These are phyloP conservation scores for Alternaria solani DNA, from an alignment of 2,329 filamentous ascomycete genomes.

Conservation along the genomic window DNA sequence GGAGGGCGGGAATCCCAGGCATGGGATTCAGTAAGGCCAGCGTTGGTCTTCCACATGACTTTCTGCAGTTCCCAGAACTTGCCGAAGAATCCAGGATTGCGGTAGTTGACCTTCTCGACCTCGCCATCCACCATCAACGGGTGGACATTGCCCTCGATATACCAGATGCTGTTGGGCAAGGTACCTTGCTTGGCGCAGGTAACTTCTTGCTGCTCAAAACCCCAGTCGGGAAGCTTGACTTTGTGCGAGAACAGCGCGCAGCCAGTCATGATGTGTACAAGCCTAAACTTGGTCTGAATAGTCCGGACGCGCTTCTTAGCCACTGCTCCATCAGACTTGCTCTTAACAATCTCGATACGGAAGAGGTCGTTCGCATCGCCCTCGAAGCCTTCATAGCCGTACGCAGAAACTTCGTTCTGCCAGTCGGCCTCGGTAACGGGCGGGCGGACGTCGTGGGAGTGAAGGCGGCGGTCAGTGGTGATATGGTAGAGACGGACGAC, in stretches of 20 bases:
- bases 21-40: constrained; percentile 93
- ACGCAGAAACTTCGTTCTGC: constrained; percentile 96
- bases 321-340: constrained; percentile 77
- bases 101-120: constrained; percentile 91
- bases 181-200: constrained; percentile 92
- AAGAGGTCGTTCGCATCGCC: constrained; percentile 97
- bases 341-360: constrained; percentile 92
- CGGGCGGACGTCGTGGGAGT: constrained; percentile 89
- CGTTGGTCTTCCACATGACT: constrained; percentile 99
- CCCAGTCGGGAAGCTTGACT: constrained; percentile 98
- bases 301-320: constrained; percentile 89
- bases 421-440: constrained; percentile 63
- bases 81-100: constrained; percentile 90
- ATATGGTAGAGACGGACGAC: constrained; percentile 84
- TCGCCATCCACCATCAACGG: constrained; percentile 73
- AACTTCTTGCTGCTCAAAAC: constrained; percentile 98
- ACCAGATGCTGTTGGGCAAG: constrained; percentile 96
- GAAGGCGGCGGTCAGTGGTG: constrained; percentile 84
- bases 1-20: constrained; percentile 96
- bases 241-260: constrained; percentile 98
- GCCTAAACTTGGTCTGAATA: constrained; percentile 95
- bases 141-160: constrained; percentile 90
- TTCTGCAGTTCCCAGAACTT: constrained; percentile 98
- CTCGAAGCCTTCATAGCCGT: constrained; percentile 95
- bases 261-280: constrained; percentile 95